A percentile compares a stretch with the other conserved stretches of the same genome.
These are phyloP conservation scores for Ambrosia trifida DNA, from an alignment of 129 eudicot genomes.

Conservation along the genomic window DNA sequence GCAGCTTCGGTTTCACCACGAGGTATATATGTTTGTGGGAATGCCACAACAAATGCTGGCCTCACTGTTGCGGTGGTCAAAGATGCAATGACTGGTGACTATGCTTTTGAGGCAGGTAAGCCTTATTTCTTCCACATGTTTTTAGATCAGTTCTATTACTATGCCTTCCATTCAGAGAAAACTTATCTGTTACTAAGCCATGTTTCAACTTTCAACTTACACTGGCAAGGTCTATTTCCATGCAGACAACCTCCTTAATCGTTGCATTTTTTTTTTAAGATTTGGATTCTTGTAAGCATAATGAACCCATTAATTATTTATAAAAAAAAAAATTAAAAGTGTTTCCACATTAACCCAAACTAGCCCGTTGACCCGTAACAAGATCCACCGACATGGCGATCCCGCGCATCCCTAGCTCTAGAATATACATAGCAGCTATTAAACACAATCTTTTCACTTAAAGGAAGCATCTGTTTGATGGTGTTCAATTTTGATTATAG, in stretches of 20 bases:
- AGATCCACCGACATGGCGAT: too few species aligned
- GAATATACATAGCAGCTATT: neutral
- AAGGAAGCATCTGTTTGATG: neutral
- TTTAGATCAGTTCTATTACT: constrained; percentile 2
- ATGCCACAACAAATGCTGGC: constrained; percentile 97
- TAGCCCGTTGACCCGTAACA: neutral
- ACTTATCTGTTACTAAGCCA: neutral
- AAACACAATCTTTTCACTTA: constrained; percentile 2
- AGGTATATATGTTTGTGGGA: constrained; percentile 95
- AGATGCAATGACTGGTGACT: constrained; percentile 91
- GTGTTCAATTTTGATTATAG: neutral
- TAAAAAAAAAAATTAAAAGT: neutral
- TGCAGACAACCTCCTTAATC: neutral
- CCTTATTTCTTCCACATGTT: constrained; percentile 17
- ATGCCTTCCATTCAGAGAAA: constrained; percentile 5
- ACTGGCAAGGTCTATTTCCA: neutral
- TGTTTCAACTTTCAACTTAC: neutral
- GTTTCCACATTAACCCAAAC: neutral
- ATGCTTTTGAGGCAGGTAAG: constrained; percentile 97
- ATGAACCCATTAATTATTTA: neutral
- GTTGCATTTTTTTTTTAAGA: neutral
- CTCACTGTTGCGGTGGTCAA: constrained; percentile 97
- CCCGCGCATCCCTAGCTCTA: too few species aligned
- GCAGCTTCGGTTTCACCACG: constrained; percentile 98
- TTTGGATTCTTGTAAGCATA: neutral